Evolutionary conservation across 2,329 filamentous ascomycete species (phyloP).

Genomic region (Parasarocladium wereldwijsianum): DNA sequence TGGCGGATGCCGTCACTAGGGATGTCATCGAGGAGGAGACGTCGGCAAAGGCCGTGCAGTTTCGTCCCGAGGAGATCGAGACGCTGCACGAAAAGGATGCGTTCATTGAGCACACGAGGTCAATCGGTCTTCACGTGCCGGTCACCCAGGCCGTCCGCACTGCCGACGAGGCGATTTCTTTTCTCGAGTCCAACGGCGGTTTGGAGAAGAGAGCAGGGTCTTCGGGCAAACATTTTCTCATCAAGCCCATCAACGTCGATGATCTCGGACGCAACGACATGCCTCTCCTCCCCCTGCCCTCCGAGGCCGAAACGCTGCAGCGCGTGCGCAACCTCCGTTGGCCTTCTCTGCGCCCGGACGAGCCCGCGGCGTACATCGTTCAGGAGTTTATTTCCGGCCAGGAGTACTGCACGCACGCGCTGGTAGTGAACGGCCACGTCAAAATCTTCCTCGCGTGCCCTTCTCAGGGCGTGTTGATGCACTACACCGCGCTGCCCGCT

Average conservation of each 20-base stretch:
- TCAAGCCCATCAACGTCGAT: slow-evolving; percentile 51
- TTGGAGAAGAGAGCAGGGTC: slow-evolving; percentile 10
- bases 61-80: slow-evolving; percentile 38
- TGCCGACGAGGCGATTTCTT: slow-evolving; percentile 32
- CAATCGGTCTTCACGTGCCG: slow-evolving; percentile 38
- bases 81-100: slow-evolving; percentile 49
- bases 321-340: slow-evolving; percentile 29
- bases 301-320: slow-evolving; percentile 38
- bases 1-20: slow-evolving; percentile 53
- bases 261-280: slow-evolving; percentile 44
- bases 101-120: slow-evolving; percentile 44
- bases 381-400: slow-evolving; percentile 49
- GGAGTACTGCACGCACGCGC: slow-evolving; percentile 58
- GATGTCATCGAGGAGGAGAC: slow-evolving; percentile 44
- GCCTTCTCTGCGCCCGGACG: slow-evolving; percentile 10
- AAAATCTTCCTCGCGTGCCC: slow-evolving; percentile 53
- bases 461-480: slow-evolving; percentile 47
- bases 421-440: slow-evolving; percentile 51
- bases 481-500: slow-evolving; percentile 44
- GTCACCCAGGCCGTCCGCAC: slow-evolving; percentile 38
- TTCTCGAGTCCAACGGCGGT: slow-evolving; percentile 25
- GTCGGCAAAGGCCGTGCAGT: slow-evolving; percentile 47
- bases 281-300: slow-evolving; percentile 46
- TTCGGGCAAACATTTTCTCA: slow-evolving; percentile 39
- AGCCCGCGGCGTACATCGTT: slow-evolving; percentile 40